Conservation (phyloP, 2,329 filamentous ascomycete genomes). For the Chrysoporthe deuterocubensis region DNA sequence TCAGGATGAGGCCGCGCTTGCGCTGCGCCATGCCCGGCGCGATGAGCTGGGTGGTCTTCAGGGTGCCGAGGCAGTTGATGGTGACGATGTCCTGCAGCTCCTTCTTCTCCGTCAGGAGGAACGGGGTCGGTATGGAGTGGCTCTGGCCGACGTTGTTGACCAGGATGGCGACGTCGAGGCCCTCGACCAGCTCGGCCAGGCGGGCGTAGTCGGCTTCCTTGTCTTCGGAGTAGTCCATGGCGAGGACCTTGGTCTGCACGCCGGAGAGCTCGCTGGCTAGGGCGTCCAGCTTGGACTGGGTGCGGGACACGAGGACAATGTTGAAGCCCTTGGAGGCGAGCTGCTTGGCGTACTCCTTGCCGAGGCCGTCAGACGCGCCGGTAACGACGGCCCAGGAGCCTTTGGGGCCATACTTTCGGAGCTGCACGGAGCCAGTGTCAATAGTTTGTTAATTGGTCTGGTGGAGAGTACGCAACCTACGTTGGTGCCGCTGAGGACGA, state of each 20-base stretch:
- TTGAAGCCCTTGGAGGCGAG: slow-evolving; percentile 93
- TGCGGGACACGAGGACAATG: slow-evolving; percentile 91
- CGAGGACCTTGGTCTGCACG: slow-evolving; percentile 75
- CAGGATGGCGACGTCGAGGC: slow-evolving; percentile 81
- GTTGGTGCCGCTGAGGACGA: slow-evolving; percentile 67
- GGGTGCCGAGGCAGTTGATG: slow-evolving; percentile 91
- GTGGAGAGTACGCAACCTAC: slow-evolving; percentile 45
- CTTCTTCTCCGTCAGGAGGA: slow-evolving; percentile 75
- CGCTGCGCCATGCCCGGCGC: slow-evolving; percentile 83
- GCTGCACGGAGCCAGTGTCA: slow-evolving; percentile 52
- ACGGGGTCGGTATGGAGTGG: slow-evolving; percentile 90
- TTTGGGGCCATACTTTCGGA: slow-evolving; percentile 86
- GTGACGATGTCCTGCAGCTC: slow-evolving; percentile 91
- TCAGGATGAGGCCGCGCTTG: slow-evolving; percentile 86
- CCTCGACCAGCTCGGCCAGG: slow-evolving; percentile 69
- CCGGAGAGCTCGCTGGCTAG: slow-evolving; percentile 73
- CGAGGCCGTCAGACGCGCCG: slow-evolving; percentile 93
- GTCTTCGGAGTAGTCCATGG: slow-evolving; percentile 91
- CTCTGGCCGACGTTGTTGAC: slow-evolving; percentile 97
- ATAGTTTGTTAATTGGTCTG: background rate
- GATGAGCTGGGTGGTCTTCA: slow-evolving; percentile 84
- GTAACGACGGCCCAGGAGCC: slow-evolving; percentile 95
- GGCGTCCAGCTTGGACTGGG: slow-evolving; percentile 83
- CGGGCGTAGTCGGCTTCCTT: slow-evolving; percentile 78
- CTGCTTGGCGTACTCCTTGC: slow-evolving; percentile 93